Base-by-base conservation (phyloP, 345 rosid species). In the Balakata baccata region DNA sequence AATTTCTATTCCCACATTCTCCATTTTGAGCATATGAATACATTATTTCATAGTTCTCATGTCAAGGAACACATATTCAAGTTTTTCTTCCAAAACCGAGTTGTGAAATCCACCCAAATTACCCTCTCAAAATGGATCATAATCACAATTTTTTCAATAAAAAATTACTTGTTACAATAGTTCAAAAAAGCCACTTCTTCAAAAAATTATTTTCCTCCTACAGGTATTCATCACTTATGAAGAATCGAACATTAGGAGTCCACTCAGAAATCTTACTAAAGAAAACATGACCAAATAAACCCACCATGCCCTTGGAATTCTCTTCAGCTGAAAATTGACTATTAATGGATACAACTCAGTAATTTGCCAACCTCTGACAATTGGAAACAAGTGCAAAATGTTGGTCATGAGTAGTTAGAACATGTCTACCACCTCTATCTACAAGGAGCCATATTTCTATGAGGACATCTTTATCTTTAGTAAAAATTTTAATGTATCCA, bases 181-280 rank as follows among this genome's bases (percentile, higher is more conserved):
- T n/a, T n/a, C n/a, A n/a, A n/a, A n/a, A n/a, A n/a, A n/a, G n/a
- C n/a, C n/a, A n/a, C n/a, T n/a, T n/a, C n/a, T n/a, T n/a, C n/a
- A n/a, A n/a, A n/a, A n/a, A n/a, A n/a, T n/a, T n/a, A n/a, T n/a
- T n/a, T n/a, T n/a, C n/a, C n/a, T n/a, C n/a, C n/a, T n/a, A n/a
- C n/a, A n/a, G 87, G 81, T 92, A 94, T 76, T 94, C 98, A 12
- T 94, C 98, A 14, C 91, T 90, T 83, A 76, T 86, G 72, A 92
- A 92, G 80, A 90, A 94, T 45, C 92, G 85, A 74, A 90, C 98
- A 86, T 94, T 97, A 38, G 98, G 98, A 60, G 95, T 92, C 97
- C 98, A 94, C 82, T 94, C 98, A 46, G 98, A 98, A 74, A 89
- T 85, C 84, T 89, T 88, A 67, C 85, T 85, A 81, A 92, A 74